Conservation (phyloP, 331 rosid species). For the Telfairia occidentalis region DNA sequence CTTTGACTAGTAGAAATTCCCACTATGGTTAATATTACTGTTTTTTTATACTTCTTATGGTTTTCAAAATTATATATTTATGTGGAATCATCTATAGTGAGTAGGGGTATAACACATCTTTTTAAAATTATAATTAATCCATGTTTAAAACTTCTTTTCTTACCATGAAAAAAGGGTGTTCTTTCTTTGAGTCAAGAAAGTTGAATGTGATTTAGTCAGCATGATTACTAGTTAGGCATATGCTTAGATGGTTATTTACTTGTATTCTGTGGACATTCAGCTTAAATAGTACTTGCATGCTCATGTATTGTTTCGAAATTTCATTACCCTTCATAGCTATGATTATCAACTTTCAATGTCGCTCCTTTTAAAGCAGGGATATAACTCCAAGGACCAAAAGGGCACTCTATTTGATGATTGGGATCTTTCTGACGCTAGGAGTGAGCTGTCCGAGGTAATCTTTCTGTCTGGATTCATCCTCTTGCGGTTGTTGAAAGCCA, state of each 20-base stretch:
- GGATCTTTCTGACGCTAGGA: slow-evolving; percentile 85
- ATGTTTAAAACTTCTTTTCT: not conserved
- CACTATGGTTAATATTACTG: not conserved
- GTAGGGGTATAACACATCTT: not conserved
- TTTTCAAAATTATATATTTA: not conserved
- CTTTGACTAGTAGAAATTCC: slow-evolving; percentile 6
- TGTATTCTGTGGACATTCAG: not conserved
- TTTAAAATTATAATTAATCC: not conserved
- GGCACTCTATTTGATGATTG: slow-evolving; percentile 75
- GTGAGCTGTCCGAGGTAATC: slow-evolving; percentile 71
- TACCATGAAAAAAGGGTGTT: not conserved
- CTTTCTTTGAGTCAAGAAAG: slow-evolving; percentile 5
- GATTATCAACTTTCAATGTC: not conserved
- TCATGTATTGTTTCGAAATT: not conserved
- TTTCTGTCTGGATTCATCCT: slow-evolving; percentile 14
- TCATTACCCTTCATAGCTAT: not conserved
- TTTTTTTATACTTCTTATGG: not conserved
- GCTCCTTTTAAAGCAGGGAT: slow-evolving; percentile 51
- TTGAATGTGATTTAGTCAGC: not conserved
- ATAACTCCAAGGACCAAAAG: slow-evolving; percentile 73
- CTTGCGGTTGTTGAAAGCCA: slow-evolving; percentile 1
- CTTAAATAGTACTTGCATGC: not conserved
- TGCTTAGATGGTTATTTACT: not conserved
- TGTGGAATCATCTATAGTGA: not conserved
- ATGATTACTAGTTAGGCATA: not conserved